Base-by-base conservation (phyloP, 2,329 filamentous ascomycete genomes). In the Cladophialophora exuberans region DNA sequence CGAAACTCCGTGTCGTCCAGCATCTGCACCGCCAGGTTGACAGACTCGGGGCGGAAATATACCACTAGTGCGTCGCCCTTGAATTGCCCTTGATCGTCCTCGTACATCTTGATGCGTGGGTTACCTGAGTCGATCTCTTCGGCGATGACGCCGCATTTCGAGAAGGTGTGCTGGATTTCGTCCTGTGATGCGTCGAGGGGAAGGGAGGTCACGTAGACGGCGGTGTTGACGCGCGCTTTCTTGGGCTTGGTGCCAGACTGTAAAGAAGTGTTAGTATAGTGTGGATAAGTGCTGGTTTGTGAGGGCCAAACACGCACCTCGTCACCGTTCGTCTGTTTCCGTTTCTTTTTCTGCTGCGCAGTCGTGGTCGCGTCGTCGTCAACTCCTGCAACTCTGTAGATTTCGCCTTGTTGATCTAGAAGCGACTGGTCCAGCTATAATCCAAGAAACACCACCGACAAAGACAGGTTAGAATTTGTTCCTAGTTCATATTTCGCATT, bases 1-100 rank as follows among this genome's bases (percentile, higher is more conserved):
- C 93, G 82, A 66, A 97, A 94, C 63, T 91, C 85, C 3, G 81
- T 75, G 50, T 77, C 73, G 39, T 78, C 76, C 13, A 84, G 75
- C 64, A 79, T 76, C 48, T 81, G 78, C 10, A 84, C 72, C 1
- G 79, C 73, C 47, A 77, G 87, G 36, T 88, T 78, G 55, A 99
- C 93, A n/a, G 89, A 95, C 68, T 96, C 91, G 0, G 91, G 88
- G 65, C 94, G 90, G 81, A 96, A 97, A 75, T 95, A 99, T 30
- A 97, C 89, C 51, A 99, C 79, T 26, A 99, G 80, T 2, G 90
- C 92, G 69, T 97, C 92, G 57, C 94, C 94, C 69, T 97, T 97
- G 79, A 96, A 96, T 13, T 84, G 83, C 17, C 91, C 94, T 1
- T 86, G 74, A 1, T 88, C 84, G 69, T 97, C 86, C 17, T 79